phyloP scores from a whole-genome alignment of 1,284 basidiomycete species.

The Inonotus hispidus region DNA sequence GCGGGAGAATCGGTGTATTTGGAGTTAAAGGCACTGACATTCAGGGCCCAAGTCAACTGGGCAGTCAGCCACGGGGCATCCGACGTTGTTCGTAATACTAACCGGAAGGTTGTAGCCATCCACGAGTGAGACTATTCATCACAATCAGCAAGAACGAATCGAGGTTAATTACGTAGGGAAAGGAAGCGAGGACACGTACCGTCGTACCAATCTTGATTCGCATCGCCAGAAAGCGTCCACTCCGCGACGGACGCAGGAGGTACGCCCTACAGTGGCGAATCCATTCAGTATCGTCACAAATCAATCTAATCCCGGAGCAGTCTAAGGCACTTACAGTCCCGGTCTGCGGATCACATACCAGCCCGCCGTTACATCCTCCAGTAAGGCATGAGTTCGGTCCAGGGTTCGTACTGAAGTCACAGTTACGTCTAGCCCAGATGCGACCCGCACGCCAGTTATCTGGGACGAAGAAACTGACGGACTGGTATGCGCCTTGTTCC shows the following conservation, averaged over 20 bases:
- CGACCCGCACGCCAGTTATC: slow-evolving; percentile 29
- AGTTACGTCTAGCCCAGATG: slow-evolving; percentile 45
- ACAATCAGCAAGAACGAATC: not conserved
- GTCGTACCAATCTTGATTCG: slow-evolving; percentile 42
- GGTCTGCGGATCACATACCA: slow-evolving; percentile 31
- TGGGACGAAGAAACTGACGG: slow-evolving; percentile 24
- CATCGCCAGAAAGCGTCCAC: slow-evolving; percentile 40
- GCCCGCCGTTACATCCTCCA: slow-evolving; percentile 44
- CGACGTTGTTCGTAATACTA: slow-evolving; percentile 44
- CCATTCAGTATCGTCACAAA: not conserved
- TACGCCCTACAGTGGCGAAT: slow-evolving; percentile 35
- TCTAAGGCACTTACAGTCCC: slow-evolving; percentile 7
- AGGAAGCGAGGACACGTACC: slow-evolving; percentile 26
- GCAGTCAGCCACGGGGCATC: slow-evolving; percentile 48
- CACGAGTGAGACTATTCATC: slow-evolving; percentile 41
- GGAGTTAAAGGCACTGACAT: slow-evolving; percentile 28
- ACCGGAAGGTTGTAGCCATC: slow-evolving; percentile 59
- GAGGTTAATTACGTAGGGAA: not conserved
- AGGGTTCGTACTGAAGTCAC: slow-evolving; percentile 36
- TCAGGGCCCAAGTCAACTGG: slow-evolving; percentile 47
- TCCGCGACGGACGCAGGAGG: slow-evolving; percentile 57
- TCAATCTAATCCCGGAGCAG: not conserved
- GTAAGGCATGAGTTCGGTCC: slow-evolving; percentile 35
- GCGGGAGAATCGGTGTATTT: not conserved
- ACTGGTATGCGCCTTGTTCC: slow-evolving; percentile 22